Base-by-base conservation (phyloP, 305 asterid species). In the Solanum chacoense region DNA sequence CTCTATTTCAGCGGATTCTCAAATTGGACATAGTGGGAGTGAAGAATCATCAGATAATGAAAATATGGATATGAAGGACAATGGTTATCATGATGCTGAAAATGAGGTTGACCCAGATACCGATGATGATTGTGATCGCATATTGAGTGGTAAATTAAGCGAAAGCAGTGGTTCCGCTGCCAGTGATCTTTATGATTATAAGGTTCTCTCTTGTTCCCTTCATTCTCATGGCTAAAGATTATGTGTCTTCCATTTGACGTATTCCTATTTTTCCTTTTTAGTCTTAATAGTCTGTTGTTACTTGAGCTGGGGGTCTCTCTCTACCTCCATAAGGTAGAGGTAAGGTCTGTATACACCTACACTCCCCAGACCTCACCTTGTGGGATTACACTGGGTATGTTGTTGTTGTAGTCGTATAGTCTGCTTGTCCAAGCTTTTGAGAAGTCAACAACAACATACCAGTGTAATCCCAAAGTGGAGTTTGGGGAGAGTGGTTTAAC, bases 11-110 rank as follows among this genome's bases (percentile, higher is more conserved):
- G 99, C 95, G 20, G 98, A 94, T 90, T 98, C 99, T 89, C 96
- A 93, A 87, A 92, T 92, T 65, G 98, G 94, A 90, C 93, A 93
- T 87, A 96, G 98, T 91, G 98, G 93, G 90, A 98, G 98, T 91
- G 99, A 95, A 91, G 95, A 93, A 93, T 93, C 95, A 85, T 94
- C 94, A 40, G 98, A 95, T 92, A 96, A 96, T 88, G 99, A 95
- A 88, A 93, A 92, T 90, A 89, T 92, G 38, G 95, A 92, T 89
- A 63, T 90, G 78, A 95, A 94, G 91, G 94, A 91, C 77, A 94
- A 95, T 91, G 98, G 98, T 84, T 98, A 94, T 93, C 99, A 96
- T 89, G 98, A 96, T 94, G 98, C 98, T 91, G 98, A 96, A 93
- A 95, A 95, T 90, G 98, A 95, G 93, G 96, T 89, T 45, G 97